A percentile compares a stretch with the other conserved stretches of the same genome.
Conservation (phyloP, 805 yeast species). For the Starmerella asiatica region DNA sequence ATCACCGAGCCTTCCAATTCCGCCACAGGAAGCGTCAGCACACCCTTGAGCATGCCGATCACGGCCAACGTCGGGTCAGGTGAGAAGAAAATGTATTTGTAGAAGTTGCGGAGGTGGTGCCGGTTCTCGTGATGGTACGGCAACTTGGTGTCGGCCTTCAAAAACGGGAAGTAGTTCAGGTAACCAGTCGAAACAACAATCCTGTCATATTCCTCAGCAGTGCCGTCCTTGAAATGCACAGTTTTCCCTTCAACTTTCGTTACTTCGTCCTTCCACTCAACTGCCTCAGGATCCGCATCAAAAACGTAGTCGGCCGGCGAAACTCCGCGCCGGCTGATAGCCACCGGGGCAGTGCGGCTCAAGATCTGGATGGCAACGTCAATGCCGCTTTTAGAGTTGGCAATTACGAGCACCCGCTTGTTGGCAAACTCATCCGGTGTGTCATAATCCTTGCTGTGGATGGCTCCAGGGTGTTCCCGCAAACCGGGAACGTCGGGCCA, state of each 20-base stretch:
- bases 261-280: conserved; percentile 28
- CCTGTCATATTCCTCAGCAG: conserved; percentile 35
- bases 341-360: conserved; percentile 31
- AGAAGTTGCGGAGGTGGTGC: conserved; percentile 33
- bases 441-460: conserved; percentile 47
- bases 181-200: conserved; percentile 69
- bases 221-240: conserved; percentile 40
- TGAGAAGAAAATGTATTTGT: conserved; percentile 45
- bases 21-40: conserved; percentile 26
- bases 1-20: conserved; percentile 54
- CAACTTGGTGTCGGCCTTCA: conserved; percentile 26
- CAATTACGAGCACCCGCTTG: conserved; percentile 48
- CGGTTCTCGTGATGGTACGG: not conserved
- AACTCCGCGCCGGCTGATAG: conserved; percentile 36
- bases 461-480: conserved; percentile 22
- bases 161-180: conserved; percentile 49
- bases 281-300: conserved; percentile 25
- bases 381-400: conserved; percentile 64
- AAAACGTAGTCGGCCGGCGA: conserved; percentile 30
- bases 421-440: conserved; percentile 33
- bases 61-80: conserved; percentile 53
- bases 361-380: conserved; percentile 57
- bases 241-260: conserved; percentile 29
- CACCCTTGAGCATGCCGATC: conserved; percentile 34
- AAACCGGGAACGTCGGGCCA: conserved; percentile 42